Evolutionary conservation across 768 basidiomycete species (phyloP).

Genomic region (Macrolepiota albuminosa): DNA sequence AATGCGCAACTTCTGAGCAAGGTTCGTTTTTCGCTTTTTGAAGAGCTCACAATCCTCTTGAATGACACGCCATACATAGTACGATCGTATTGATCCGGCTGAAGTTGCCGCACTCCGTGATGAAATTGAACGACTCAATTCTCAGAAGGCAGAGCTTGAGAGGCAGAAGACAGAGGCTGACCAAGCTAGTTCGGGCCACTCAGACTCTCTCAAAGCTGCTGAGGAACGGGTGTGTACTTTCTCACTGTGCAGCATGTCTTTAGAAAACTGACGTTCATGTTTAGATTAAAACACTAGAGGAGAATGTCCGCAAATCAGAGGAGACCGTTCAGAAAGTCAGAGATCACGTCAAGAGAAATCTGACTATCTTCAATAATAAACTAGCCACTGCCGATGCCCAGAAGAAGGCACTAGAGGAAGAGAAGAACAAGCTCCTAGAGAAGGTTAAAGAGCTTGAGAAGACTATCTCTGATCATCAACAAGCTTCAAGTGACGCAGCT

Average conservation of each 20-base stretch:
- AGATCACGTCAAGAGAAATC: constrained; percentile 25
- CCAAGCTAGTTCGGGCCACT: constrained; percentile 23
- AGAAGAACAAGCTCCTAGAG: constrained; percentile 34
- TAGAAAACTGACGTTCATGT: background rate
- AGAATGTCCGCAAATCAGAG: constrained; percentile 37
- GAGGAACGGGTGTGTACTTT: constrained; percentile 24
- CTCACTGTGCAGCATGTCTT: background rate
- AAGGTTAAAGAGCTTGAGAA: constrained; percentile 33
- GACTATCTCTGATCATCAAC: constrained; percentile 28
- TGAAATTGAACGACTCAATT: constrained; percentile 54
- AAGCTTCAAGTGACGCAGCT: constrained; percentile 19
- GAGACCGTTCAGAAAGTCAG: constrained; percentile 33
- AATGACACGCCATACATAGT: constrained; percentile 41
- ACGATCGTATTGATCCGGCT: constrained; percentile 84
- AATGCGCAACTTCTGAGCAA: constrained; percentile 79
- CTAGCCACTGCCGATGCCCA: constrained; percentile 31
- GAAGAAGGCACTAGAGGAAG: constrained; percentile 29
- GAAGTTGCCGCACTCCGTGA: constrained; percentile 78
- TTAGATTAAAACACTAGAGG: constrained; percentile 40
- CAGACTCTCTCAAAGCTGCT: constrained; percentile 23
- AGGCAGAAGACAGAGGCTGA: constrained; percentile 16
- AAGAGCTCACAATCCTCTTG: background rate
- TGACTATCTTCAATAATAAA: constrained; percentile 25
- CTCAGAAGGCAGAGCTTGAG: constrained; percentile 31
- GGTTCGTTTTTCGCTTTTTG: constrained; percentile 30